These are phyloP conservation scores for Carallia brachiata DNA, from an alignment of 345 rosid genomes.

Conservation along the genomic window DNA sequence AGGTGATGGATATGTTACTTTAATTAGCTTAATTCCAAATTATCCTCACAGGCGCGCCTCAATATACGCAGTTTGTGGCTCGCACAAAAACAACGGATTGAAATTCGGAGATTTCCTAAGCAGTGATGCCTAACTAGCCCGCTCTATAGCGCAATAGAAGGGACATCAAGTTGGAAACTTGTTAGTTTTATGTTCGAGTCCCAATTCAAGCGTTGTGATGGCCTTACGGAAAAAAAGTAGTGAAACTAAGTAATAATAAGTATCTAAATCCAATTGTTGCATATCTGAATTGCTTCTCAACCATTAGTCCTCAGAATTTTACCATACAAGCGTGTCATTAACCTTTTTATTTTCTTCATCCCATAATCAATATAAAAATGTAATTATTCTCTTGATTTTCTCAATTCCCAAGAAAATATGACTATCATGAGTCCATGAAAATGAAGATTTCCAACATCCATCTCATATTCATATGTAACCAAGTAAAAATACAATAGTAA, in stretches of 20 bases:
- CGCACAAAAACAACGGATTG: too few relatives aligned
- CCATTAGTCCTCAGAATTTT: neutral
- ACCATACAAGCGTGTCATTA: slow-evolving; percentile 7
- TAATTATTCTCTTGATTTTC: slow-evolving; percentile 5
- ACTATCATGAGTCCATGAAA: neutral
- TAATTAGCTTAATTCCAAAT: neutral
- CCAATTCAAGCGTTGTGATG: neutral
- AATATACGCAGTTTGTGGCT: too few relatives aligned
- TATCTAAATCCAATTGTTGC: neutral
- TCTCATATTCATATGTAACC: neutral
- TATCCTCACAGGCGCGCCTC: too few relatives aligned
- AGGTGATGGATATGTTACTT: neutral
- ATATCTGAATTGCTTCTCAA: neutral
- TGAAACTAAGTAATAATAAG: neutral
- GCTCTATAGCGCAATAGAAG: too few relatives aligned
- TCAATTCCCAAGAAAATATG: neutral
- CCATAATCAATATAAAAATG: neutral
- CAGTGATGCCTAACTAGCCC: too few relatives aligned
- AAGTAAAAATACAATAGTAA: neutral
- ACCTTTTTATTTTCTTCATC: neutral
- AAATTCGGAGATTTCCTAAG: too few relatives aligned
- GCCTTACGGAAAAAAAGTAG: neutral
- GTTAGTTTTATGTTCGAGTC: too few relatives aligned
- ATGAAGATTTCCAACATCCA: neutral
- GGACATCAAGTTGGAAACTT: too few relatives aligned